Evolutionary conservation across 345 rosid species (phyloP).

Genomic region (Eucalyptus dawsonii): DNA sequence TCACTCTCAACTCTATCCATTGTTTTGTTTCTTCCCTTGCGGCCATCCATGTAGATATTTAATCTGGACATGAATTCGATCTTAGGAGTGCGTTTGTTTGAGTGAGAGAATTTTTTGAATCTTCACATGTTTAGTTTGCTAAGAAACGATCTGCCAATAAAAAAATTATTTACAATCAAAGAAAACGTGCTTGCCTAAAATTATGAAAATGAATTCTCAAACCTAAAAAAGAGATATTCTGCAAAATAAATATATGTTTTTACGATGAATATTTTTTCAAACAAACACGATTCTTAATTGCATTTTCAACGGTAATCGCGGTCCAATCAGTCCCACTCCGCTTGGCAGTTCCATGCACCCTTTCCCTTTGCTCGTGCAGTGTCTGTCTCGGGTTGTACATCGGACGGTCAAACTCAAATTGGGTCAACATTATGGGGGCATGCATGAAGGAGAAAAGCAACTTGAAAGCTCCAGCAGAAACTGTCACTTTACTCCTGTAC

Average conservation of each 20-base stretch:
- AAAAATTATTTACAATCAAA: background rate
- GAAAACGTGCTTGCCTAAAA: fast-evolving
- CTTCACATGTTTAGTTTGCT: fast-evolving
- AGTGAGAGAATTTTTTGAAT: background rate
- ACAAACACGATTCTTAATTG: background rate
- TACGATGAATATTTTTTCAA: fast-evolving
- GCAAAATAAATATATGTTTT: background rate
- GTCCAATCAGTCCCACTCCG: background rate
- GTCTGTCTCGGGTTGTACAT: background rate
- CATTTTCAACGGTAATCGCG: background rate
- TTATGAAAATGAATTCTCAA: background rate
- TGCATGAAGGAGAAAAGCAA: background rate
- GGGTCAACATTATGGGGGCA: background rate
- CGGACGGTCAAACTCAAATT: background rate
- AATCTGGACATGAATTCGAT: background rate
- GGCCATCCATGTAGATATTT: background rate
- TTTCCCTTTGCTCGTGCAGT: background rate
- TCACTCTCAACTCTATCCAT: background rate
- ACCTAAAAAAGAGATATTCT: background rate
- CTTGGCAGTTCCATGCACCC: background rate
- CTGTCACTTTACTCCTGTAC: background rate
- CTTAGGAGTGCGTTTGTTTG: background rate
- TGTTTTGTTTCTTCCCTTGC: fast-evolving
- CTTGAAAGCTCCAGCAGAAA: background rate
- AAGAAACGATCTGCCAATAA: fast-evolving